A percentile compares a stretch with the other conserved stretches of the same genome.
These are phyloP conservation scores for Lumnitzera racemosa DNA, from an alignment of 345 rosid genomes.

Conservation along the genomic window DNA sequence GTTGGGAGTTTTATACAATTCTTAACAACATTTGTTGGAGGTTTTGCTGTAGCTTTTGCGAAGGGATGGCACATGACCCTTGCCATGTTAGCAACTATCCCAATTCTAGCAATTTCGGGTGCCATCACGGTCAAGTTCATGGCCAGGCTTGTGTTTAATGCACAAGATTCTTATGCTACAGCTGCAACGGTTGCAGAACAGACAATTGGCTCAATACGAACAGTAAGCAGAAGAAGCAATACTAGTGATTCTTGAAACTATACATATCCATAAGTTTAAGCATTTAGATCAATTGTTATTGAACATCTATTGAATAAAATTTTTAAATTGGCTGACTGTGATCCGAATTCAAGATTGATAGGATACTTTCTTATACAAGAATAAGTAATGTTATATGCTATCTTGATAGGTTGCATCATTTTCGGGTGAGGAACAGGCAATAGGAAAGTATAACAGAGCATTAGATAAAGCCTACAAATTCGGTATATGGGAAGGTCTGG, in stretches of 20 bases:
- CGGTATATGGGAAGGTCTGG: constrained; percentile 27
- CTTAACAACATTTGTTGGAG: constrained; percentile 35
- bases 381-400: not conserved
- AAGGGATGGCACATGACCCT: constrained; percentile 52
- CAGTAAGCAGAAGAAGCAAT: constrained; percentile 13
- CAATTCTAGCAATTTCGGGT: constrained; percentile 25
- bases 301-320: no score
- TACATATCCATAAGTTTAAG: not conserved
- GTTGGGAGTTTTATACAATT: constrained; percentile 41
- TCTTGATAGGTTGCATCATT: constrained; percentile 36
- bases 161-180: constrained; percentile 28
- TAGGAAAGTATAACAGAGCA: constrained; percentile 22
- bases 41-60: constrained; percentile 25
- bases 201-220: constrained; percentile 42
- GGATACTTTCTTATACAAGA: not conserved
- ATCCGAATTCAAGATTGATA: no score
- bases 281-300: no score
- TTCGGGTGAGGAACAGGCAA: constrained; percentile 43
- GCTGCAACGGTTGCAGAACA: constrained; percentile 32
- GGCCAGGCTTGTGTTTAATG: constrained; percentile 24
- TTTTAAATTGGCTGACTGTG: no score
- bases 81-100: constrained; percentile 33
- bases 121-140: constrained; percentile 20
- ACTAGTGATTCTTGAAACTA: not conserved
- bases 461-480: constrained; percentile 28